These are phyloP conservation scores for Austroboletus niveus DNA, from an alignment of 1,284 basidiomycete species.

Conservation along the genomic window DNA sequence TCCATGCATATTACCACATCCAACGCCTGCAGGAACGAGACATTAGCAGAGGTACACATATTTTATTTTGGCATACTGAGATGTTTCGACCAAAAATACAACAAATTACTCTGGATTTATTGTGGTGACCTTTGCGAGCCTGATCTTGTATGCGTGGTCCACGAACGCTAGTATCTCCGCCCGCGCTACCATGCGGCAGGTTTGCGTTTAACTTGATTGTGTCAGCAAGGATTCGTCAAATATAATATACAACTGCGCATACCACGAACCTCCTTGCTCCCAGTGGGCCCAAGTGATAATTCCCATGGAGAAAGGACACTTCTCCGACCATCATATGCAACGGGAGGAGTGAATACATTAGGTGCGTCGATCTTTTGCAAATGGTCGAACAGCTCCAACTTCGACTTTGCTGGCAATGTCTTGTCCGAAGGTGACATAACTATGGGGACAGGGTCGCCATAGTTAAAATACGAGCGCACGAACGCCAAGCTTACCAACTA, in stretches of 20 bases:
- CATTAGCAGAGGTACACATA: background rate
- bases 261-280: conserved; percentile 45
- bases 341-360: conserved; percentile 59
- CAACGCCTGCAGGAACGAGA: conserved; percentile 46
- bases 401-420: conserved; percentile 58
- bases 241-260: conserved; percentile 1
- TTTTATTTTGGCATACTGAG: conserved; percentile 14
- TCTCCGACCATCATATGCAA: conserved; percentile 75
- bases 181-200: conserved; percentile 41
- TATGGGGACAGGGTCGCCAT: conserved; percentile 24
- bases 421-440: conserved; percentile 68
- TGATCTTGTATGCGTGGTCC: conserved; percentile 61
- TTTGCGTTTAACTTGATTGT: conserved; percentile 57
- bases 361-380: conserved; percentile 58
- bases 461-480: conserved; percentile 9
- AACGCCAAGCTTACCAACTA: conserved; percentile 53
- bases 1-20: conserved; percentile 78
- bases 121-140: conserved; percentile 63
- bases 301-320: conserved; percentile 63
- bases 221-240: background rate
- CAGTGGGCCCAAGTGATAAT: conserved; percentile 52
- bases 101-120: conserved; percentile 68
- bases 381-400: conserved; percentile 62
- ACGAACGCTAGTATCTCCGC: conserved; percentile 35
- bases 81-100: conserved; percentile 1